A percentile compares a stretch with the other conserved stretches of the same genome.
phyloP scores from a whole-genome alignment of 805 yeast species.

The Wickerhamomyces subpelliculosus region DNA sequence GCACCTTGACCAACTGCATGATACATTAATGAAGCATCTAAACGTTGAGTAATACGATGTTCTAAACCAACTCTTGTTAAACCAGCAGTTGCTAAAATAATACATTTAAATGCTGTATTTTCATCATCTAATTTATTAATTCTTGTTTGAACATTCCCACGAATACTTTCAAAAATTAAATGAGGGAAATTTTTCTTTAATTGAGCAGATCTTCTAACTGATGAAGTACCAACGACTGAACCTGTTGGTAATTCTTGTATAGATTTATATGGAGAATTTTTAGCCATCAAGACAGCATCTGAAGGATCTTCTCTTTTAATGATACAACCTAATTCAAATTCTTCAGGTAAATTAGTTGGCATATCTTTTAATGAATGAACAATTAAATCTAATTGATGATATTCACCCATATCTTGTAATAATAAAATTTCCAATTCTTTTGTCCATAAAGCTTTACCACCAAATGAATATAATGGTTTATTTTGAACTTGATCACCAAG shows the following conservation, averaged over 20 bases:
- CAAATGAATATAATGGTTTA: constrained; percentile 87
- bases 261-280: constrained; percentile 52
- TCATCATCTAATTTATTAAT: constrained; percentile 72
- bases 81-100: constrained; percentile 91
- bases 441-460: constrained; percentile 96
- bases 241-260: constrained; percentile 78
- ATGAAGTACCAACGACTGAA: constrained; percentile 88
- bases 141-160: constrained; percentile 84
- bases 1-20: constrained; percentile 99
- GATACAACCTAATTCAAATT: constrained; percentile 84
- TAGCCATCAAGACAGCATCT: constrained; percentile 80
- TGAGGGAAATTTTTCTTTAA: constrained; percentile 71
- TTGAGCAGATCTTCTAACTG: constrained; percentile 91
- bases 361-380: constrained; percentile 91
- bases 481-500: constrained; percentile 85
- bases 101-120: constrained; percentile 56
- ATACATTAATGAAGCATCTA: constrained; percentile 76
- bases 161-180: constrained; percentile 70
- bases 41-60: constrained; percentile 65
- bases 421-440: constrained; percentile 83
- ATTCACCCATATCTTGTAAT: constrained; percentile 52
- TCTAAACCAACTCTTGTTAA: constrained; percentile 64
- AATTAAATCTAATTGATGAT: constrained; percentile 72
- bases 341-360: constrained; percentile 88
- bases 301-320: constrained; percentile 86